A percentile compares a stretch with the other conserved stretches of the same genome.
Evolutionary conservation across 2,329 filamentous ascomycete species (phyloP).

Genomic region (Xylaria sp.): DNA sequence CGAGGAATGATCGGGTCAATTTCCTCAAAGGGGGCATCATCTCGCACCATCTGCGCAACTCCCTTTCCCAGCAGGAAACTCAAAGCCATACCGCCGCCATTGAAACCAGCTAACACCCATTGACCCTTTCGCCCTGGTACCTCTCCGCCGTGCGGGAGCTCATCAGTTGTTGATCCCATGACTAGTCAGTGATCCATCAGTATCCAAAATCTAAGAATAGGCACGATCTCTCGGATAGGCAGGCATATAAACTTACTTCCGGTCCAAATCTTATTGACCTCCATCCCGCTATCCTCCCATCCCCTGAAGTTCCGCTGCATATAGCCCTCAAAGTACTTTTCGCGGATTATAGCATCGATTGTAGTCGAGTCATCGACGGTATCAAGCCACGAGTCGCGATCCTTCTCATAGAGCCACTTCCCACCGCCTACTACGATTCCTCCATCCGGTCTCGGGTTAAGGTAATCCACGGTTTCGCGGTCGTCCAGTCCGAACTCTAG

Average conservation of each 20-base stretch:
- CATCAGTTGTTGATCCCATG: constrained; percentile 9
- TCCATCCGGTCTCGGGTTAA: constrained; percentile 39
- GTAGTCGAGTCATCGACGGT: constrained; percentile 47
- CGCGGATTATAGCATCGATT: constrained; percentile 42
- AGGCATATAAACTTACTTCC: constrained; percentile 21
- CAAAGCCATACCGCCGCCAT: constrained; percentile 2
- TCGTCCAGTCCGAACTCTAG: constrained; percentile 18
- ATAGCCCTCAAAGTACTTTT: constrained; percentile 47
- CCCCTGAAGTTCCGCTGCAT: constrained; percentile 51
- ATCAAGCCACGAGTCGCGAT: constrained; percentile 45
- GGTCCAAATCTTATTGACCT: constrained; percentile 39
- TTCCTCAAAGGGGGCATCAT: background rate
- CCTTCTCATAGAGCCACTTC: constrained; percentile 36
- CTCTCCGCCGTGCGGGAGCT: constrained; percentile 4
- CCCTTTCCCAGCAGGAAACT: background rate
- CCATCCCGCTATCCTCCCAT: constrained; percentile 48
- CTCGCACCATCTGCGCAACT: background rate
- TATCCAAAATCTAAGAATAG: background rate
- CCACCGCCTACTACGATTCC: constrained; percentile 48
- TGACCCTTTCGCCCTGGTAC: constrained; percentile 12
- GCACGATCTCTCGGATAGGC: background rate
- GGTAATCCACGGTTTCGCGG: constrained; percentile 31
- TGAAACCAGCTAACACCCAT: constrained; percentile 2
- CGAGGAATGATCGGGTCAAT: background rate
- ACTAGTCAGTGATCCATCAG: constrained; percentile 2